Evolutionary conservation across 176 grass and related monocot genomes (phyloP), one percentile per base, ranked within the genome.

Genomic region (Secale cereale): DNA sequence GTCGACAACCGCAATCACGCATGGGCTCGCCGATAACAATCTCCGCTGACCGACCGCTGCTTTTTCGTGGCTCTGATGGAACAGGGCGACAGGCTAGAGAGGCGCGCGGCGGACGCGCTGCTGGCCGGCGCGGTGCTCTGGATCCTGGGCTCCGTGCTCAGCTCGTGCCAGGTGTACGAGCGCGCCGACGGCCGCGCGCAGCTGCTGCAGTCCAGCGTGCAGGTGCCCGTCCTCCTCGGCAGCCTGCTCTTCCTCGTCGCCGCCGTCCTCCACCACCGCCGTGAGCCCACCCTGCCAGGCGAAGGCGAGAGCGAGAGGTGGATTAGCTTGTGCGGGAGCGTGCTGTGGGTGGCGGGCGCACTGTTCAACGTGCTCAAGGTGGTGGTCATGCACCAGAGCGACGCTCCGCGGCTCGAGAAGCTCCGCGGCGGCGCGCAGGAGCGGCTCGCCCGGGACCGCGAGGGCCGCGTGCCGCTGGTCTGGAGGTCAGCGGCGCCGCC

Each of bases 151-250:
- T 89, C 93, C 0, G 70, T 85, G 27, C 85, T 82, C 39, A 95
- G 94, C 77, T n/a, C 89, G 25, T 95, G 96, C 86, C 93, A 98
- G 88, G 85, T 89, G 31, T 98, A 98, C 81, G 91, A 95, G 89
- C 87, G 91, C 67, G 87, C 89, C n/a, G 89, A 95, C 59, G 85
- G 85, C 33, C 87, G 83, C 8, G 94, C 93, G 72, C 96, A 95
- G 90, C 83, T 95, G 26, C 87, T 95, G 48, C 96, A 98, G 81
- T 81, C 96, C 23, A 52, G 77, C 80, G 91, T 95, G 13, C 85
- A 92, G 74, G 78, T 98, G 25, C 96, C 96, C 3, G 72, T 89
- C 27, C 93, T 98, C 9, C 59, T 92, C 57, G 96, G 96, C 12
- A 95, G 93, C 87, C 80, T 94, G 28, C 79, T 95, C 26, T 95